Evolutionary conservation across 345 rosid genomes (phyloP).

Genomic region (Hevea brasiliensis): DNA sequence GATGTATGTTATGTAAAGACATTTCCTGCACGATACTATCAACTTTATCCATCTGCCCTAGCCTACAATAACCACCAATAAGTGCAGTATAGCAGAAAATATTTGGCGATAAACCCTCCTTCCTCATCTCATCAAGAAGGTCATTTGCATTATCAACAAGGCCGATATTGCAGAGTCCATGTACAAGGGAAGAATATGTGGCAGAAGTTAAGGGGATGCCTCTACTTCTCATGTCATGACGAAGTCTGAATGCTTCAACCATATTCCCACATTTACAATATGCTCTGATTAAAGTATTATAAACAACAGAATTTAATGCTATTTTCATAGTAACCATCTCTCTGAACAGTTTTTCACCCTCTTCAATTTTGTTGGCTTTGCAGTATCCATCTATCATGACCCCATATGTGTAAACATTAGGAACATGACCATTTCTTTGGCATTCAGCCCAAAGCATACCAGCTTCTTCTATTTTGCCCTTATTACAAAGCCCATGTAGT

Average conservation of each 20-base stretch:
- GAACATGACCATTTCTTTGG: conserved; percentile 45
- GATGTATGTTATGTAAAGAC: conserved; percentile 46
- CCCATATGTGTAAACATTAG: conserved; percentile 59
- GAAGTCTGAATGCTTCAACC: conserved; percentile 48
- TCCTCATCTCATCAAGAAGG: conserved; percentile 60
- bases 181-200: conserved; percentile 69
- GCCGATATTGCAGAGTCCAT: conserved; percentile 60
- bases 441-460: conserved; percentile 56
- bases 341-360: conserved; percentile 55
- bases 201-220: conserved; percentile 46
- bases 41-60: conserved; percentile 66
- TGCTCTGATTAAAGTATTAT: conserved; percentile 56
- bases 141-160: conserved; percentile 52
- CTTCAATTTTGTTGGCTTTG: conserved; percentile 63
- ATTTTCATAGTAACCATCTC: conserved; percentile 45
- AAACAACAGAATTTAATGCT: conserved; percentile 55
- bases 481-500: conserved; percentile 49
- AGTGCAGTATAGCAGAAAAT: conserved; percentile 73
- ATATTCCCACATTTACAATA: conserved; percentile 56
- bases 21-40: conserved; percentile 55
- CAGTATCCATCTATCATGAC: conserved; percentile 75
- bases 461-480: conserved; percentile 65
- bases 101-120: conserved; percentile 61
- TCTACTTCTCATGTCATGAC: conserved; percentile 61
- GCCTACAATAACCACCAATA: conserved; percentile 66